Percentiles rank a stretch among this genome's conserved stretches.
phyloP scores from a whole-genome alignment of 768 basidiomycete genomes.

The Suillus hirtellus region DNA sequence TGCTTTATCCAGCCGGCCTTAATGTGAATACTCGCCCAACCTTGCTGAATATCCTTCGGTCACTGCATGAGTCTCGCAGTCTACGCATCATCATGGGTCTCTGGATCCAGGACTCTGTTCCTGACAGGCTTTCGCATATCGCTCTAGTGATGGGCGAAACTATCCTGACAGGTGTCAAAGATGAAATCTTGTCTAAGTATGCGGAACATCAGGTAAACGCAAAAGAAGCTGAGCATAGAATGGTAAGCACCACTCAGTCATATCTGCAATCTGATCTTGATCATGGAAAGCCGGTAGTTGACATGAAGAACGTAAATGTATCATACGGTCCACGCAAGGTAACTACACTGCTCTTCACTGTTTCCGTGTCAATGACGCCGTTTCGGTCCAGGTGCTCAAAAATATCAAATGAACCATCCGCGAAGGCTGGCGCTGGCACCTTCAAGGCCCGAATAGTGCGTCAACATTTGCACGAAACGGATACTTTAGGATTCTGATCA shows the following conservation, averaged over 20 bases:
- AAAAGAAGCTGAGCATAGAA: not conserved
- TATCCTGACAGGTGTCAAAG: slow-evolving; percentile 53
- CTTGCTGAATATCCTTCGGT: slow-evolving; percentile 55
- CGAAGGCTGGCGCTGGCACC: too few species aligned
- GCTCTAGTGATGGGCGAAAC: slow-evolving; percentile 50
- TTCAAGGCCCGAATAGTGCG: too few species aligned
- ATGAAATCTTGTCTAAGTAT: slow-evolving; percentile 40
- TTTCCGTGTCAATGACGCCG: too few species aligned
- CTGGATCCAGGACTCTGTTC: slow-evolving; percentile 69
- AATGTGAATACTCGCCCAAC: slow-evolving; percentile 61
- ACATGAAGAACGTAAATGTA: too few species aligned
- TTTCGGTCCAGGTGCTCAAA: too few species aligned
- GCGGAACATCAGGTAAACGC: slow-evolving; percentile 8
- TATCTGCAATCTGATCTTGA: too few species aligned
- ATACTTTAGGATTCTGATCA: too few species aligned
- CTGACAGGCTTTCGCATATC: slow-evolving; percentile 72
- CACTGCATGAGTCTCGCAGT: slow-evolving; percentile 44
- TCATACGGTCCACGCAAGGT: too few species aligned
- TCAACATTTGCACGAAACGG: too few species aligned
- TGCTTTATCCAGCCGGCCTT: slow-evolving; percentile 62
- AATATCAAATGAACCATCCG: too few species aligned
- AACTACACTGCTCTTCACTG: too few species aligned
- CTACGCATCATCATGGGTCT: slow-evolving; percentile 69
- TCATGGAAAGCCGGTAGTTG: too few species aligned
- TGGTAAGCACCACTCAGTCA: not conserved